Percentiles rank a stretch among this genome's conserved stretches.
Conservation (phyloP, 2,329 filamentous ascomycete genomes). For the Iodosphaeria phyllophila region DNA sequence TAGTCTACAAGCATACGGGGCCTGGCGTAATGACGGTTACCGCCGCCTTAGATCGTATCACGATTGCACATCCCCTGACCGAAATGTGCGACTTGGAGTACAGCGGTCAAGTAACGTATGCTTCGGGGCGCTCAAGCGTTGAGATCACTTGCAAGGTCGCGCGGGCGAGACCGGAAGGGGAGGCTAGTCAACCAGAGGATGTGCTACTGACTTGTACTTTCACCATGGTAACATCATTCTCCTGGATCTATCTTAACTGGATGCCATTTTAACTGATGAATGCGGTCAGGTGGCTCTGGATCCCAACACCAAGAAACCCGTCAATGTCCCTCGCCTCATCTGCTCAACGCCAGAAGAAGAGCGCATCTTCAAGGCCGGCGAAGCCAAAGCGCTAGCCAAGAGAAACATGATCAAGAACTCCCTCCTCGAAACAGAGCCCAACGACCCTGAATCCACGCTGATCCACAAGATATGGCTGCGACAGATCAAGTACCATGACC, state of each 20-base stretch:
- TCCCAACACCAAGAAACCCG: conserved; percentile 44
- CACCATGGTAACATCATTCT: no score
- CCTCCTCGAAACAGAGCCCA: conserved; percentile 46
- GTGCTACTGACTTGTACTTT: conserved; percentile 34
- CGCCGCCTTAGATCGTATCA: conserved; percentile 29
- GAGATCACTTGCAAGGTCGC: conserved; percentile 59
- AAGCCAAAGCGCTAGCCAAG: conserved; percentile 37
- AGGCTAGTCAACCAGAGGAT: conserved; percentile 25
- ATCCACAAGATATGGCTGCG: conserved; percentile 59
- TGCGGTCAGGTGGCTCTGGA: conserved; percentile 56
- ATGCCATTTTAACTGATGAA: no score
- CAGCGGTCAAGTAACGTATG: conserved; percentile 43
- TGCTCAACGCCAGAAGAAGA: conserved; percentile 45
- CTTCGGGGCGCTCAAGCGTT: conserved; percentile 53
- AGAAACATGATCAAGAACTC: conserved; percentile 42
- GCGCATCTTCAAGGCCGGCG: conserved; percentile 40
- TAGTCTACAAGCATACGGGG: conserved; percentile 52
- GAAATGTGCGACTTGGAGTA: conserved; percentile 66
- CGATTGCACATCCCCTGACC: conserved; percentile 48
- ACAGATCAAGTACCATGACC: conserved; percentile 40
- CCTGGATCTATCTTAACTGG: no score
- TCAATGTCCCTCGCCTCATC: conserved; percentile 36
- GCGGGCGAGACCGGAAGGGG: conserved; percentile 40
- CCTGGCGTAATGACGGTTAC: conserved; percentile 31
- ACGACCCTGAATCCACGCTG: conserved; percentile 51